A percentile compares a stretch with the other conserved stretches of the same genome.
Conservation (phyloP, 305 asterid species). For the Coffea humblotiana region DNA sequence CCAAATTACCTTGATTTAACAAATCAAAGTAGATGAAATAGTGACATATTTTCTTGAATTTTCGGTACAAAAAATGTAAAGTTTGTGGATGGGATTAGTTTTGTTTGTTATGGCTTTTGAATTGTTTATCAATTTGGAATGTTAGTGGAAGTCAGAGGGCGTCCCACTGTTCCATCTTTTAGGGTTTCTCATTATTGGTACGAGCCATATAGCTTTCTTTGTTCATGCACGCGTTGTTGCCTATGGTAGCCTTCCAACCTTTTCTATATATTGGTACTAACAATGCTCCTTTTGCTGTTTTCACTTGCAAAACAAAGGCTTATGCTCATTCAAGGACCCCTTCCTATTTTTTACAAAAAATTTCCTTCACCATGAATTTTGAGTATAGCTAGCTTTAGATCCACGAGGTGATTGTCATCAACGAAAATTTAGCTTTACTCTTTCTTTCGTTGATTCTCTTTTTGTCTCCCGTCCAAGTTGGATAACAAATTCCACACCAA, state of each 20-base stretch:
- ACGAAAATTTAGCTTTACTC: background rate
- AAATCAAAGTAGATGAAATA: background rate
- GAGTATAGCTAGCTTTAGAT: background rate
- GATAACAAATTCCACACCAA: background rate
- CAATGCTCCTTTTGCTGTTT: background rate
- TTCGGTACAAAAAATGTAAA: background rate
- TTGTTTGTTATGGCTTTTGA: constrained; percentile 14
- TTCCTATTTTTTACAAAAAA: too few relatives aligned
- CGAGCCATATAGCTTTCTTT: background rate
- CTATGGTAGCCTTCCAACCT: background rate
- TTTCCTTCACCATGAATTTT: background rate
- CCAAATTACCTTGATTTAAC: background rate
- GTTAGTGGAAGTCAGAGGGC: constrained; percentile 44
- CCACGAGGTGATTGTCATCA: background rate
- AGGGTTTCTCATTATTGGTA: constrained; percentile 28
- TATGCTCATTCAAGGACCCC: background rate
- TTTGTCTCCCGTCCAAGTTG: background rate
- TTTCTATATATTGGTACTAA: background rate
- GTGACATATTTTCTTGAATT: background rate
- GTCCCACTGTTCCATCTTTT: constrained; percentile 32
- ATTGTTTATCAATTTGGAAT: constrained; percentile 26
- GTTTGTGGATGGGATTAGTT: constrained; percentile 11
- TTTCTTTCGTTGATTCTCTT: background rate
- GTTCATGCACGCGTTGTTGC: constrained; percentile 10
- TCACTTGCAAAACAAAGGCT: background rate